A percentile compares a stretch with the other conserved stretches of the same genome.
These are phyloP conservation scores for Sporopachydermia lactativora DNA, from an alignment of 805 yeast genomes.

Conservation along the genomic window DNA sequence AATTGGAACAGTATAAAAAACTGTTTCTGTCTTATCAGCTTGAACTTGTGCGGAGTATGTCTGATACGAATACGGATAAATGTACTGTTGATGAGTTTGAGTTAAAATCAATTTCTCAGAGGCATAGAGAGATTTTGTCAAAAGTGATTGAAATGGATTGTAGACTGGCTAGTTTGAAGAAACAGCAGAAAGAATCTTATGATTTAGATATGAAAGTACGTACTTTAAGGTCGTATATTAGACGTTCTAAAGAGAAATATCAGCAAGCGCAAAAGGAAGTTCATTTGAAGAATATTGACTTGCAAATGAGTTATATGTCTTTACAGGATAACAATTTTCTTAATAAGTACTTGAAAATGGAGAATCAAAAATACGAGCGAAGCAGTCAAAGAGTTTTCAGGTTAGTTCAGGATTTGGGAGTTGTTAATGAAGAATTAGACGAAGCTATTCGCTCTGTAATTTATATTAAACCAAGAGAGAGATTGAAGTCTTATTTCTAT, in stretches of 20 bases:
- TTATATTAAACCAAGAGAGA: not conserved
- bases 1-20: not conserved
- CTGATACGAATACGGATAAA: not conserved
- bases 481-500: not conserved
- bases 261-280: slow-evolving; percentile 1
- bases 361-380: not conserved
- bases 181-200: not conserved
- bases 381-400: not conserved
- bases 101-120: not conserved
- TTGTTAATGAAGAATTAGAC: not conserved
- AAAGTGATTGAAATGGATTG: not conserved
- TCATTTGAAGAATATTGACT: not conserved
- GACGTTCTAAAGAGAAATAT: not conserved
- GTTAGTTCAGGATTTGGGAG: not conserved
- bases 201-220: not conserved
- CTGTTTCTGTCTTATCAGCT: not conserved
- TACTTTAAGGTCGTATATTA: not conserved
- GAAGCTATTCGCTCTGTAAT: not conserved
- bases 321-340: not conserved
- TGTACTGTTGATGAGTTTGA: not conserved
- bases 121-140: not conserved
- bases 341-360: not conserved
- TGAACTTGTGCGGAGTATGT: not conserved
- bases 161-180: not conserved
- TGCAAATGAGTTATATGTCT: not conserved